phyloP scores from a whole-genome alignment of 202 grass and related monocot genomes.

The Zoysia matrella region DNA sequence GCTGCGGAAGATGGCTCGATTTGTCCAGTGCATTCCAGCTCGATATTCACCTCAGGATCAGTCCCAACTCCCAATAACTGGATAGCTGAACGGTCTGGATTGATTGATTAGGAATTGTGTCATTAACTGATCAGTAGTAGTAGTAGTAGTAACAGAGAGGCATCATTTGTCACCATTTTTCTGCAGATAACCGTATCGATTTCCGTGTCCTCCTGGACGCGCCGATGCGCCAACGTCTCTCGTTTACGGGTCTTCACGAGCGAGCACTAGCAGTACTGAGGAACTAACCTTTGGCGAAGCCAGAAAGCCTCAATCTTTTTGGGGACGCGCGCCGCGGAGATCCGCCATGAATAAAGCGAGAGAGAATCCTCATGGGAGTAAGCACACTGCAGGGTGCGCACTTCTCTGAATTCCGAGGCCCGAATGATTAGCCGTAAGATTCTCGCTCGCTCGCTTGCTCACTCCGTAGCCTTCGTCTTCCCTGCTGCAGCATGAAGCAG shows the following conservation, averaged over 20 bases:
- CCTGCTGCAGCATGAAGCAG: slow-evolving; percentile 1
- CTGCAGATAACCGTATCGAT: neutral
- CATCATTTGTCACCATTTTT: no score
- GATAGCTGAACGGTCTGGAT: no score
- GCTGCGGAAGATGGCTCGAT: slow-evolving; percentile 37
- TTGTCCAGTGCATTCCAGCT: slow-evolving; percentile 44
- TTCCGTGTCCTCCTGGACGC: neutral
- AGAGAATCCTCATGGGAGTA: slow-evolving; percentile 50
- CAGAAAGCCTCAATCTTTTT: slow-evolving; percentile 52
- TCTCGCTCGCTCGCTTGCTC: slow-evolving; percentile 21
- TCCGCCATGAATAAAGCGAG: slow-evolving; percentile 36
- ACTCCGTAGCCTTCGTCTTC: neutral
- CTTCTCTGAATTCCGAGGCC: slow-evolving; percentile 20
- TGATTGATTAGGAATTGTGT: no score
- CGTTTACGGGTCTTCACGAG: neutral
- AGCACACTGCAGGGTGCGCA: neutral
- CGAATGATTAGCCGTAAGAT: slow-evolving; percentile 53
- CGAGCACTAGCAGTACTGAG: no score
- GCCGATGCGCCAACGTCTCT: neutral
- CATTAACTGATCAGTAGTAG: no score
- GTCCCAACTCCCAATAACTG: neutral
- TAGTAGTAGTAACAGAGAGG: no score
- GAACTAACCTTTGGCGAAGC: no score
- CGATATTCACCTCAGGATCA: slow-evolving; percentile 28
- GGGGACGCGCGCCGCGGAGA: slow-evolving; percentile 30